phyloP scores from a whole-genome alignment of 164 flowering plant species.

The Tinospora cordifolia region DNA sequence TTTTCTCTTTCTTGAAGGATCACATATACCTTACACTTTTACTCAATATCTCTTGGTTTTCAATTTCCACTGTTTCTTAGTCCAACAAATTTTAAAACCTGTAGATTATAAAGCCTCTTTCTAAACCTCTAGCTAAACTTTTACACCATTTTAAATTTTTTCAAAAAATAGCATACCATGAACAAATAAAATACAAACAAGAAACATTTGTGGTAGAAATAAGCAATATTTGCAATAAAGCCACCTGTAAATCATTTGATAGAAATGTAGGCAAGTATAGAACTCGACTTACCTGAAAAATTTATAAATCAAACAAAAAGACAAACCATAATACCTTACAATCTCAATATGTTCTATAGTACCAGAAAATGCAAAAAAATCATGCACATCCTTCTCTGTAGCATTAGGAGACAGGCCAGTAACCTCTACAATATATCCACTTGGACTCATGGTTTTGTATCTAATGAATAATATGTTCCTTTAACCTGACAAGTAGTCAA shows the following conservation, averaged over 20 bases:
- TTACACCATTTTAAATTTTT: too few relatives aligned
- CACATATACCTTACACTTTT: too few relatives aligned
- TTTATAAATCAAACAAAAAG: not conserved
- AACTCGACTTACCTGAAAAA: not conserved
- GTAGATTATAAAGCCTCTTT: too few relatives aligned
- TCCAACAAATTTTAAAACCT: too few relatives aligned
- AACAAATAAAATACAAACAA: not conserved
- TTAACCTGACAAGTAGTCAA: slow-evolving; percentile 2
- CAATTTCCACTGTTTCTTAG: too few relatives aligned
- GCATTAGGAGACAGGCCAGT: slow-evolving; percentile 71
- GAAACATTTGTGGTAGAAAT: not conserved
- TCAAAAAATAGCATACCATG: not conserved
- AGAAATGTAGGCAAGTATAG: not conserved
- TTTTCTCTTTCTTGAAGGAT: too few relatives aligned
- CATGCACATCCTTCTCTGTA: slow-evolving; percentile 64
- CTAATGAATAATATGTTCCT: not conserved
- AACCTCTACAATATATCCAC: slow-evolving; percentile 54
- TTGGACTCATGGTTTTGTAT: slow-evolving; percentile 36
- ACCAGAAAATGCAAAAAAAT: slow-evolving; percentile 72
- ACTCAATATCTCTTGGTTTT: too few relatives aligned
- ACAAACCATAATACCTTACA: slow-evolving; percentile 41
- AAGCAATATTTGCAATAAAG: not conserved
- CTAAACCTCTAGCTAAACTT: too few relatives aligned
- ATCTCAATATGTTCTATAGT: slow-evolving; percentile 61
- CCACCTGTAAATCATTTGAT: not conserved